phyloP scores from a whole-genome alignment of 225 moss, liverwort and hornwort genomes.

The Neckera pumila region DNA sequence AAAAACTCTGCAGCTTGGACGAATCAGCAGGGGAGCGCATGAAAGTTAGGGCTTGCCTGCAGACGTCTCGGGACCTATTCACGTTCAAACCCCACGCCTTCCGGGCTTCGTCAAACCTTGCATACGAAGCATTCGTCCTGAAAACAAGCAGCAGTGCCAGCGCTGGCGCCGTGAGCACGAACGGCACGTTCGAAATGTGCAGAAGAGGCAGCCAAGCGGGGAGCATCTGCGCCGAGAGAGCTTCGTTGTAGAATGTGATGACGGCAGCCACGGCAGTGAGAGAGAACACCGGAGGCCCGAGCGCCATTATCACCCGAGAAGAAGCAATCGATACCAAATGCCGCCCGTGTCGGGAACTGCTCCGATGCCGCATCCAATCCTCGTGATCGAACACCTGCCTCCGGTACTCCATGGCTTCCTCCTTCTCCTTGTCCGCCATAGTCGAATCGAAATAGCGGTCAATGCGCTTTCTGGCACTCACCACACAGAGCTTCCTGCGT shows the following conservation, averaged over 20 bases:
- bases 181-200: constrained; percentile 56
- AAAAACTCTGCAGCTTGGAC: constrained; percentile 18
- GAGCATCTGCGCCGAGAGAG: not conserved
- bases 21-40: constrained; percentile 43
- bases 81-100: constrained; percentile 67
- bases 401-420: constrained; percentile 38
- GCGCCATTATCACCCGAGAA: constrained; percentile 58
- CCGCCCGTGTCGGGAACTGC: constrained; percentile 51
- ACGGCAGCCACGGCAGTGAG: constrained; percentile 29
- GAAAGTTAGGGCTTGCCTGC: constrained; percentile 61
- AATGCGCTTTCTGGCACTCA: not conserved
- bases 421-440: constrained; percentile 27
- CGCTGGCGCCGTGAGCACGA: constrained; percentile 62
- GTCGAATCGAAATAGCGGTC: not conserved
- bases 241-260: constrained; percentile 51
- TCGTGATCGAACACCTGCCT: constrained; percentile 56
- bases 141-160: constrained; percentile 75
- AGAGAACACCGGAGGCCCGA: constrained; percentile 47
- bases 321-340: constrained; percentile 50
- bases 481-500: not conserved
- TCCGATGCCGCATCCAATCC: constrained; percentile 62
- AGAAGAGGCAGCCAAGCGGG: constrained; percentile 43
- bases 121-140: constrained; percentile 72
- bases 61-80: constrained; percentile 47
- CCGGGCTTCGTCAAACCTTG: constrained; percentile 70